Base-by-base conservation (phyloP, 176 grass and related monocot genomes). In the Avena insularis region DNA sequence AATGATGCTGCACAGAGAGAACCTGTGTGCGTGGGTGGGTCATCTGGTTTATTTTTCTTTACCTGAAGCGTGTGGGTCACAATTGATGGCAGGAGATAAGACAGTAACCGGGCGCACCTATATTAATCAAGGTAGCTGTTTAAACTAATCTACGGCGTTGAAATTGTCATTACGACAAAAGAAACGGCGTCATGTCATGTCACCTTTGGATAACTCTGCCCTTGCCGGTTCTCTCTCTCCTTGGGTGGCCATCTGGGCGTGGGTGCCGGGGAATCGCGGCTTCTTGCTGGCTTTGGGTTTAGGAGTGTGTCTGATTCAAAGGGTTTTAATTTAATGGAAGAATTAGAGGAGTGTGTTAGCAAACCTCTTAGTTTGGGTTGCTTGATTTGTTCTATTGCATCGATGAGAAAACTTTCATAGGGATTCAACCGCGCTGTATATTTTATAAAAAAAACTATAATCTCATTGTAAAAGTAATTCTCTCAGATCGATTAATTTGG, bases 1-100 rank as follows among this genome's bases (percentile, higher is more conserved):
- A 82, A 86, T 82, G 84, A 67, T 47, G 31, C 31, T 54, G 46
- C 73, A 46, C 45, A 38, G 73, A 59, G 79, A 59, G 80, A 11
- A 36, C 12, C 49, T 54, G 49, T 43, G 46, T 48, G 46, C 19
- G 50, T 9, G 27, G 75, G 50, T 9, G 27, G 75, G 74, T 58
- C 80, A 78, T 16, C 21, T 43, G 10, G 10, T 29, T 70, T 38
- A 0, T 35, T 33, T 35, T 23, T 29, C 3, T 27, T 50, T 15
- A 27, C 21, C 17, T 10, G 47, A 31, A 15, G 47, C n/a, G 48
- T 33, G 78, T 58, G 63, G 79, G 53, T 59, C 61, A 78, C 50
- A 35, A 12, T 49, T 50, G 25, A 21, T 15, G 8, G 33, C 33
- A 12, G 15, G 66, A 43, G 67, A 76, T 53, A 31, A 53, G 73